phyloP scores from a whole-genome alignment of 352 stramenopile species.

The Elongisporangium senticosum region DNA sequence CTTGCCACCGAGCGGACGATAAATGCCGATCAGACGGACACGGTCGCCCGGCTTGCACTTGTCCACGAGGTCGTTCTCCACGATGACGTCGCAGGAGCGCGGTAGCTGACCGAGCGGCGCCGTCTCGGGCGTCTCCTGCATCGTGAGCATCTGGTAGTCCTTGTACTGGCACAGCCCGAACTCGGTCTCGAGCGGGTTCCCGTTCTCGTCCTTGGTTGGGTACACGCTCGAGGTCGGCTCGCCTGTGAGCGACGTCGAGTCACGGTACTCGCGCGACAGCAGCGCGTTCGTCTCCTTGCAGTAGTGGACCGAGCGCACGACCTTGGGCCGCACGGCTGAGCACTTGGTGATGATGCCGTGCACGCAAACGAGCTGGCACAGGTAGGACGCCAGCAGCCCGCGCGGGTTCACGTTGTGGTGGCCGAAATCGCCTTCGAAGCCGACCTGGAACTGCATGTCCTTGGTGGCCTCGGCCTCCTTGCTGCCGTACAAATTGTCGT shows the following conservation, averaged over 20 bases:
- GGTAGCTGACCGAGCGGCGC: constrained; percentile 96
- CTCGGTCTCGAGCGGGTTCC: constrained; percentile 97
- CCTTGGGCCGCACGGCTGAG: constrained; percentile 96
- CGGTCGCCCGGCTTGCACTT: constrained; percentile 98
- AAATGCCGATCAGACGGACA: constrained; percentile 93
- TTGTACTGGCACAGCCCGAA: constrained; percentile 98
- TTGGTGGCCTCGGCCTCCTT: constrained; percentile 66
- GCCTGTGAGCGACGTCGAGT: constrained; percentile 94
- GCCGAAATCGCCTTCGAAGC: constrained; percentile 92
- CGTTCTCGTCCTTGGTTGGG: constrained; percentile 95
- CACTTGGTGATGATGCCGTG: constrained; percentile 99
- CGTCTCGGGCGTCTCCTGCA: constrained; percentile 89
- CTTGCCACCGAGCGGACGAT: constrained; percentile 86
- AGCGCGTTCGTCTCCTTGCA: constrained; percentile 94
- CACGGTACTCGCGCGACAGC: constrained; percentile 92
- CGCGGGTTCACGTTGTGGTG: constrained; percentile 92
- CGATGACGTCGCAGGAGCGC: constrained; percentile 95
- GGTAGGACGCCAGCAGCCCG: constrained; percentile 83
- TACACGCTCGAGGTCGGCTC: constrained; percentile 88
- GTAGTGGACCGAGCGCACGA: constrained; percentile 97
- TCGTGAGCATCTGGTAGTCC: constrained; percentile 95
- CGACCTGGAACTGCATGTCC: constrained; percentile 84
- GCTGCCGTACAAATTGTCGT: constrained; percentile 73
- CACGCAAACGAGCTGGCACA: constrained; percentile 96
- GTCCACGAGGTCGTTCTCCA: constrained; percentile 99